Conservation (phyloP, 352 stramenopile genomes). For the Globisporangium cylindrosporum region DNA sequence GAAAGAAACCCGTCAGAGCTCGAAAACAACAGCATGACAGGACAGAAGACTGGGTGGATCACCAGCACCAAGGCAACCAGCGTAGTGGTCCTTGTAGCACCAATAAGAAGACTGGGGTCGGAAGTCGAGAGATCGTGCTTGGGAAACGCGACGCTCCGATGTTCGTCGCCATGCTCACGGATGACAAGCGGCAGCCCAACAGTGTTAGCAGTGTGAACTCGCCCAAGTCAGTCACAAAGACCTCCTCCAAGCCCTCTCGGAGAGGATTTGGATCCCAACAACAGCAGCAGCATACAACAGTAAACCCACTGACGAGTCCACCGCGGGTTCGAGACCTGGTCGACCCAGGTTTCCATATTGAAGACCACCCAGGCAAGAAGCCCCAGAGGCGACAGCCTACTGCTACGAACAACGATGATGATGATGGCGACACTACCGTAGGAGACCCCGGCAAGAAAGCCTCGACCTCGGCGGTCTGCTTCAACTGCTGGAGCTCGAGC, state of each 20-base stretch:
- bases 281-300: neutral
- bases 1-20: constrained; percentile 40
- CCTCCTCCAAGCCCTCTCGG: constrained; percentile 7
- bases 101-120: constrained; percentile 8
- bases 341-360: constrained; percentile 63
- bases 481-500: constrained; percentile 93
- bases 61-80: neutral
- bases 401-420: neutral
- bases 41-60: neutral
- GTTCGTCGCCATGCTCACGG: constrained; percentile 55
- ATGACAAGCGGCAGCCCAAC: constrained; percentile 17
- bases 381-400: neutral
- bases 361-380: constrained; percentile 21
- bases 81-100: constrained; percentile 14
- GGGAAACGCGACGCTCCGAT: constrained; percentile 57
- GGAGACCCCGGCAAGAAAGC: neutral
- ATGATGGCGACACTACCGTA: neutral
- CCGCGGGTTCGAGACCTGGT: constrained; percentile 75
- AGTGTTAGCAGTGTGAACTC: neutral
- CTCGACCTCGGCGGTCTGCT: constrained; percentile 52
- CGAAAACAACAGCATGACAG: constrained; percentile 4
- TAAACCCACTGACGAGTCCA: constrained; percentile 24
- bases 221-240: constrained; percentile 20
- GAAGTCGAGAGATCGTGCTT: constrained; percentile 54
- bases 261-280: constrained; percentile 10